Evolutionary conservation across 2,329 filamentous ascomycete species (phyloP).

Genomic region (Fusarium duplospermum): DNA sequence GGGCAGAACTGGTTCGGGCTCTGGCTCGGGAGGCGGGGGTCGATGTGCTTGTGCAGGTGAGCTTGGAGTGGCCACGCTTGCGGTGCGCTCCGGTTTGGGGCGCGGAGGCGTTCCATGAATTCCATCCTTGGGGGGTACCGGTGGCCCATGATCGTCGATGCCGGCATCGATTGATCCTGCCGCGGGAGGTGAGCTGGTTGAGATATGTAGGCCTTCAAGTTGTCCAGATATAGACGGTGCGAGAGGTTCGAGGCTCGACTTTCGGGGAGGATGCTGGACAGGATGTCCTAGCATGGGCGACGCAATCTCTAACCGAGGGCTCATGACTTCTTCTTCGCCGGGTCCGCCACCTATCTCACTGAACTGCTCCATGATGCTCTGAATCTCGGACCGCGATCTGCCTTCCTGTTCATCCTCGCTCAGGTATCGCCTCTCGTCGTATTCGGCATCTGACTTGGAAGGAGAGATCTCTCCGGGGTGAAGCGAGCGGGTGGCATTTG

Average conservation of each 20-base stretch:
- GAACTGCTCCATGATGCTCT: constrained; percentile 98
- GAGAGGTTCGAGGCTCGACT: constrained; percentile 85
- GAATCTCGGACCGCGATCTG: constrained; percentile 85
- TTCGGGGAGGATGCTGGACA: constrained; percentile 80
- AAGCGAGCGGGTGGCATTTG: constrained; percentile 64
- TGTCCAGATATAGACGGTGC: constrained; percentile 63
- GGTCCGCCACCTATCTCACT: constrained; percentile 78
- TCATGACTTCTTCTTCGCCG: constrained; percentile 89
- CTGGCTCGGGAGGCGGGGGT: constrained; percentile 77
- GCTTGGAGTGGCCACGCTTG: constrained; percentile 51
- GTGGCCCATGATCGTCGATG: constrained; percentile 62
- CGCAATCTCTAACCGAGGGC: constrained; percentile 84
- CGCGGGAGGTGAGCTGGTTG: constrained; percentile 53
- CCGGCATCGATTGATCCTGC: constrained; percentile 52
- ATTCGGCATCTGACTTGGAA: constrained; percentile 63
- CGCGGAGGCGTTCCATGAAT: constrained; percentile 55
- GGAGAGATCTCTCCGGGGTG: constrained; percentile 61
- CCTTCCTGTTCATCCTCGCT: constrained; percentile 75
- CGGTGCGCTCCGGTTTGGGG: constrained; percentile 52
- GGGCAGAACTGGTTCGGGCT: constrained; percentile 84
- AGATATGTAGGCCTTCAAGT: constrained; percentile 57
- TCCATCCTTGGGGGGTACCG: constrained; percentile 71
- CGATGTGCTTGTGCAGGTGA: constrained; percentile 67
- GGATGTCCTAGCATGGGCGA: constrained; percentile 78
- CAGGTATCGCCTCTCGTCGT: constrained; percentile 67